Conservation (phyloP, 129 eudicot species). For the Pittosporum tobira region DNA sequence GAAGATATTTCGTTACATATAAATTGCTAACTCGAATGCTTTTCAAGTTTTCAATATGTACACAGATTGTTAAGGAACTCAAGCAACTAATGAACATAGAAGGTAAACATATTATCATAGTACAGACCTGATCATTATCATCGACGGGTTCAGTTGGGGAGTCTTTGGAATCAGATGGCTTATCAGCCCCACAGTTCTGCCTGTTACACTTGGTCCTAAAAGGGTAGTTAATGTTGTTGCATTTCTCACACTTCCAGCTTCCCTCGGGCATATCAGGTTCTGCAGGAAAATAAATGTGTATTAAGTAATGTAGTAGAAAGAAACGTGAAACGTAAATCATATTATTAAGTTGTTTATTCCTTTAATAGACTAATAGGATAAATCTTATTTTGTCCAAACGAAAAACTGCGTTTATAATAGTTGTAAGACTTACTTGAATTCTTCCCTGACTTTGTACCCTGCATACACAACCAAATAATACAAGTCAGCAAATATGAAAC, state of each 20-base stretch:
- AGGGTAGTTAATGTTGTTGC: conserved; percentile 80
- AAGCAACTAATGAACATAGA: conserved; percentile 12
- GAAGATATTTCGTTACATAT: conserved; percentile 11
- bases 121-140: conserved; percentile 87
- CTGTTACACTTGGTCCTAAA: conserved; percentile 95
- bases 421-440: conserved; percentile 59
- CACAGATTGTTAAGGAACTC: conserved; percentile 11
- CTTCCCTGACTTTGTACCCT: conserved; percentile 53
- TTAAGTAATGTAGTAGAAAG: not conserved
- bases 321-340: not conserved
- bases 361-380: not conserved
- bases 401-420: not conserved
- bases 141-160: conserved; percentile 50
- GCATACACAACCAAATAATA: conserved; percentile 18
- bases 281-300: conserved; percentile 16
- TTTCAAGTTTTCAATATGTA: conserved; percentile 19
- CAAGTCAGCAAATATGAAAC: not conserved
- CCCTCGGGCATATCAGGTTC: conserved; percentile 91
- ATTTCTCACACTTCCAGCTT: conserved; percentile 92
- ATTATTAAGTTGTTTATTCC: not conserved
- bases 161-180: conserved; percentile 53
- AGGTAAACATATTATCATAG: conserved; percentile 22
- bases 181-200: conserved; percentile 94
- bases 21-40: conserved; percentile 7
- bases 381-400: not conserved